Base-by-base conservation (phyloP, 345 rosid genomes). In the Brassica napus region DNA sequence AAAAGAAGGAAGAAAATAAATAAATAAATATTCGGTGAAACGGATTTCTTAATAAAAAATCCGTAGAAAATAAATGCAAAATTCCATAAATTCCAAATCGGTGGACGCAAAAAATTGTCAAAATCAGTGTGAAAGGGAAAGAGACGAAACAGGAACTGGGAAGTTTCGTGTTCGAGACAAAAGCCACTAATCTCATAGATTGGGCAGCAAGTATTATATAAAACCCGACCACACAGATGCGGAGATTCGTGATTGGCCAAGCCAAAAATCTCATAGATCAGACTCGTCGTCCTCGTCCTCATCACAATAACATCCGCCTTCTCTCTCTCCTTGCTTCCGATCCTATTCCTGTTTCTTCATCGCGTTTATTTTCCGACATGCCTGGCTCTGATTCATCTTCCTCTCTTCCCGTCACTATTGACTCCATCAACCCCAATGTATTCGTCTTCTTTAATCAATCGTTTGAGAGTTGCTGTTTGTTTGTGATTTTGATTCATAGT, bases 231-330 rank as follows among this genome's bases (percentile, higher is more conserved):
- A 62, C 71, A 69, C 77, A 79, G 71, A 92, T 88, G 93, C 88
- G 92, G 88, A 84, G 85, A 85, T 87, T 86, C 84, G 93, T 85
- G 65, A 35, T 84, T 79, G 86, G 78, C 14, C 84, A 77, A 69
- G 89, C 83, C 24, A 75, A 79, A 76, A 79, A 57, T 32, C 70
- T 85, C 49, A 21, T 82, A 24, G 57, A 71, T 39, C 78, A 75
- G 44, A 70, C 82, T 81, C 83, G 58, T 32, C 55, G 55, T 49
- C 3, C 57, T 49, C 67, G 7, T 4, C 73, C n/a, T 68, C 42
- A 2, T 68, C 74, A 32, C 49, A 74, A 23, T n/a, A 58, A 39
- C 5, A 67, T 74, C 57, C 60, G 58, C 21, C 15, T 32, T 39
- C 66, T 66, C 37, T 74, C 78, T 65, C 76, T 55, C 32, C 32